phyloP scores from a whole-genome alignment of 768 basidiomycete species.

The Hericium erinaceus region DNA sequence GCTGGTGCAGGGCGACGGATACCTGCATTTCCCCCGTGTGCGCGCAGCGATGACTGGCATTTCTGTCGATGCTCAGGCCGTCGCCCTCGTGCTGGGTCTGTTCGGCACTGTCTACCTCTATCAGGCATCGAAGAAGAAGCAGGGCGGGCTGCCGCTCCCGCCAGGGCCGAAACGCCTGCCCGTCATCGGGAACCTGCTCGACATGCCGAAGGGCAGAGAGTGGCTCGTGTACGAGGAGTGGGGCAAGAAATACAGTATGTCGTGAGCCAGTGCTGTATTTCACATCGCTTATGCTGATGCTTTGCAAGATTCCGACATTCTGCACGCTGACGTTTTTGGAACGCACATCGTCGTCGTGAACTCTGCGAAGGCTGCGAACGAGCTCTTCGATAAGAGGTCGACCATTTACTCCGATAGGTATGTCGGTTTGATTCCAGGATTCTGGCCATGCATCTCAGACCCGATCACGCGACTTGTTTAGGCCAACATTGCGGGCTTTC shows the following conservation, averaged over 20 bases:
- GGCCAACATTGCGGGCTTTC: not conserved
- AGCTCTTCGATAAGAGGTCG: slow-evolving; percentile 4
- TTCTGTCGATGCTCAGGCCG: not conserved
- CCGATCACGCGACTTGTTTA: not conserved
- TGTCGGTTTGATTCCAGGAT: not conserved
- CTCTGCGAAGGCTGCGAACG: slow-evolving; percentile 16
- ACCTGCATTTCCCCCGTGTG: not conserved
- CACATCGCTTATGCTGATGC: not conserved
- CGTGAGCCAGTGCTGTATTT: not conserved
- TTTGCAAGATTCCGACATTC: slow-evolving; percentile 17
- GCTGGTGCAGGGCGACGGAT: no score
- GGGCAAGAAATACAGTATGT: slow-evolving; percentile 11
- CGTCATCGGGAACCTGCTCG: slow-evolving; percentile 10
- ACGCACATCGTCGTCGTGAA: slow-evolving; percentile 22
- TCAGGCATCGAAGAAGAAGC: not conserved
- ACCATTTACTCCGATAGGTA: not conserved
- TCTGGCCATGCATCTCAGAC: no score
- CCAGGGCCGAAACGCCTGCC: slow-evolving; percentile 12
- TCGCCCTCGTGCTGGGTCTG: not conserved
- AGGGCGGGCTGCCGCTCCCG: slow-evolving; percentile 2
- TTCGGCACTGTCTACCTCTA: not conserved
- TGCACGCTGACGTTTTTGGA: not conserved
- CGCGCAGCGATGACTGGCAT: not conserved
- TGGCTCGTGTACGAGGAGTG: slow-evolving; percentile 10
- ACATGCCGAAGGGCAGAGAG: slow-evolving; percentile 8